phyloP scores from a whole-genome alignment of 306 rosid genomes.

The Erythrophleum fordii region DNA sequence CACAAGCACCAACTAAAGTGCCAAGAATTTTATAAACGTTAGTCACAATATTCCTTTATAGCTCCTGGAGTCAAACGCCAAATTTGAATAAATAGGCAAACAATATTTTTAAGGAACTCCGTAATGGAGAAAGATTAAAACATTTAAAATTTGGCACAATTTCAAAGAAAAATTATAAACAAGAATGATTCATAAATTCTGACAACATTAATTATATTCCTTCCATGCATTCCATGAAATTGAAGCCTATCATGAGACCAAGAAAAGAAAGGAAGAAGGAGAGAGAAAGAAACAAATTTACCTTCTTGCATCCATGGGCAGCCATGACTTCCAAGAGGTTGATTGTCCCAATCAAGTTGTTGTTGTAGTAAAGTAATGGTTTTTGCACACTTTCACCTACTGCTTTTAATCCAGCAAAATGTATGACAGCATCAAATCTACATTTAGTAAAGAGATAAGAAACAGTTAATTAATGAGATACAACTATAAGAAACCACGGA shows the following conservation, averaged over 20 bases:
- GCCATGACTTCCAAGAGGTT: slow-evolving; percentile 94
- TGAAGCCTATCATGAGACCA: slow-evolving; percentile 12
- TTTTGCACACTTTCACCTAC: slow-evolving; percentile 95
- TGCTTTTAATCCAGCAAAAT: slow-evolving; percentile 94
- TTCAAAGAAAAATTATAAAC: not conserved
- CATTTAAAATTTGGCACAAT: not conserved
- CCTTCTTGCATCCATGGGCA: slow-evolving; percentile 85
- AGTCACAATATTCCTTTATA: not conserved
- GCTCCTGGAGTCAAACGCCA: not conserved
- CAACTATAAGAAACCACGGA: slow-evolving; percentile 10
- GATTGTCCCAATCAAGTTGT: slow-evolving; percentile 88
- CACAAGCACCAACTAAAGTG: slow-evolving; percentile 5
- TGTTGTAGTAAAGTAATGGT: slow-evolving; percentile 79
- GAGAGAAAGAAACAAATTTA: not conserved
- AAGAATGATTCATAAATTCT: not conserved
- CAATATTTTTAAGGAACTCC: not conserved
- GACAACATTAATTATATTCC: not conserved
- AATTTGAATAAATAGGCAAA: not conserved
- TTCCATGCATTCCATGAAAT: slow-evolving; percentile 40
- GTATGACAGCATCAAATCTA: slow-evolving; percentile 94
- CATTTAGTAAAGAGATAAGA: not conserved
- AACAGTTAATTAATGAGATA: not conserved
- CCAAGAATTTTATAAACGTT: not conserved
- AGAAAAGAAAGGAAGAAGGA: not conserved
- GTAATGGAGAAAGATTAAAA: not conserved